These are phyloP conservation scores for Mucor irregularis DNA, from an alignment of 371 early-diverging fungal genomes.

Conservation along the genomic window DNA sequence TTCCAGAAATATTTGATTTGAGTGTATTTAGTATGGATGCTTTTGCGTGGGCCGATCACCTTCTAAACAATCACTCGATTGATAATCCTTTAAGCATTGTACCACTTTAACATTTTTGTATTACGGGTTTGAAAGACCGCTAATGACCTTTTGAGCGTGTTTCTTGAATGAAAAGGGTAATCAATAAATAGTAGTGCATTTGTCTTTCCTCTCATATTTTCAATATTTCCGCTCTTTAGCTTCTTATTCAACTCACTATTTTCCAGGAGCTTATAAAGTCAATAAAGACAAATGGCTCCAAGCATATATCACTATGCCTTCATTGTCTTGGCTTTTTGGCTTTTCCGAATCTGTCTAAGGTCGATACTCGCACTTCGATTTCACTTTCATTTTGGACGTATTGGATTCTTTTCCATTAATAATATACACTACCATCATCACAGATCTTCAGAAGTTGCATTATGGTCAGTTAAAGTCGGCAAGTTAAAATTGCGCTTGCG, in stretches of 20 bases:
- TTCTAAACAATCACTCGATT: constrained; percentile 32
- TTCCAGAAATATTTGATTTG: constrained; percentile 36
- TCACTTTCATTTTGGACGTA: constrained; percentile 38
- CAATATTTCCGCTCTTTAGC: background rate
- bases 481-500: constrained; percentile 43
- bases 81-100: constrained; percentile 34
- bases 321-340: constrained; percentile 5
- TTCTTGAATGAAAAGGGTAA: background rate
- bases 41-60: constrained; percentile 44
- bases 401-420: constrained; percentile 48
- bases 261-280: background rate
- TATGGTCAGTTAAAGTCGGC: constrained; percentile 38
- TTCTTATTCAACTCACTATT: background rate
- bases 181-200: background rate
- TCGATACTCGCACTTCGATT: constrained; percentile 33
- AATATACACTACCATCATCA: constrained; percentile 40
- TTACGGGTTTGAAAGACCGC: background rate
- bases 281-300: constrained; percentile 8
- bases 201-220: background rate
- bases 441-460: constrained; percentile 11
- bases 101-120: constrained; percentile 36
- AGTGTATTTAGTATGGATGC: constrained; percentile 31
- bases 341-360: constrained; percentile 6
- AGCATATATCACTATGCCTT: constrained; percentile 14
- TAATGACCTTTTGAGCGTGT: background rate